Evolutionary conservation across 2,329 filamentous ascomycete species (phyloP).

Genomic region (Hirsutella rhossiliensis): DNA sequence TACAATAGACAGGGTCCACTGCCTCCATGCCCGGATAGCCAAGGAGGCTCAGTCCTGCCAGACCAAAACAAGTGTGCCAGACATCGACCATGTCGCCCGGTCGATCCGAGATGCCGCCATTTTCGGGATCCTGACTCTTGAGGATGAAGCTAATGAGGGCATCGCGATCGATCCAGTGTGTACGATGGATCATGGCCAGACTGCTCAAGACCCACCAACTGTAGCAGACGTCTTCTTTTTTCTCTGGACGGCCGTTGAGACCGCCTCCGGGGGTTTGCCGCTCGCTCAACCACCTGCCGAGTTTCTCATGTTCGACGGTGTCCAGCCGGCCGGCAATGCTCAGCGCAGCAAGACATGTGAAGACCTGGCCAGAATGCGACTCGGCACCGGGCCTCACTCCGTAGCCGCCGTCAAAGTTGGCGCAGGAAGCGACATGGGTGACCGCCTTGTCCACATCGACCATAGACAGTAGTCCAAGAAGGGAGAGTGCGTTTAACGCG

Average conservation of each 20-base stretch:
- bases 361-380: slow-evolving; percentile 90
- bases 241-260: slow-evolving; percentile 88
- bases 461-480: slow-evolving; percentile 60
- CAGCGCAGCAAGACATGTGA: slow-evolving; percentile 82
- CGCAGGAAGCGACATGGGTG: slow-evolving; percentile 65
- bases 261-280: slow-evolving; percentile 79
- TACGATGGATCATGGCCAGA: slow-evolving; percentile 72
- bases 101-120: slow-evolving; percentile 78
- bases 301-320: slow-evolving; percentile 66
- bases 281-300: slow-evolving; percentile 87
- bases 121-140: slow-evolving; percentile 72
- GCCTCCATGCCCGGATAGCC: slow-evolving; percentile 63
- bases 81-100: slow-evolving; percentile 95
- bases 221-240: slow-evolving; percentile 94
- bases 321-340: slow-evolving; percentile 75
- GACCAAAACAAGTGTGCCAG: slow-evolving; percentile 84
- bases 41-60: slow-evolving; percentile 78
- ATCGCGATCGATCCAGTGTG: slow-evolving; percentile 86
- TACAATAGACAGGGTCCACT: slow-evolving; percentile 81
- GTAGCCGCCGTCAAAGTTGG: slow-evolving; percentile 91
- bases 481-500: slow-evolving; percentile 77
- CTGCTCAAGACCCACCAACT: slow-evolving; percentile 98
- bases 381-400: slow-evolving; percentile 83
- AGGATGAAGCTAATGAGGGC: slow-evolving; percentile 76
- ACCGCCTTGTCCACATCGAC: slow-evolving; percentile 75